phyloP scores from a whole-genome alignment of 495 filamentous ascomycete genomes.

The Tuber brumale region DNA sequence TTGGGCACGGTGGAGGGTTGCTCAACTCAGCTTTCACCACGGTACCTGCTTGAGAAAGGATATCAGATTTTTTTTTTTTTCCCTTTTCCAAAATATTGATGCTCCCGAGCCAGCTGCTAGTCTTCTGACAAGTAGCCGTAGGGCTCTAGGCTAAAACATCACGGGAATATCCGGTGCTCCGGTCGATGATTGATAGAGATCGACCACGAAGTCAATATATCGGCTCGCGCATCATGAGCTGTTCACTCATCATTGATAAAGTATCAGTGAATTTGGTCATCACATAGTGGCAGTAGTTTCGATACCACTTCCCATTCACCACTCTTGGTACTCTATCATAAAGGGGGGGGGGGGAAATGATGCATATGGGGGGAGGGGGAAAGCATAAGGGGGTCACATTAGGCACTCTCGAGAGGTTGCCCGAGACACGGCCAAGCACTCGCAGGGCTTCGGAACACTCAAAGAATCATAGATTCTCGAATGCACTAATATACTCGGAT shows the following conservation, averaged over 20 bases:
- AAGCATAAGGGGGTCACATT: neutral
- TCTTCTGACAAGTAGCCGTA: neutral
- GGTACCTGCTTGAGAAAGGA: constrained; percentile 1
- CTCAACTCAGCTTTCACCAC: neutral
- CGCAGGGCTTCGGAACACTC: neutral
- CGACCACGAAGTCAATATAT: constrained; percentile 34
- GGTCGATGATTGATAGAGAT: constrained; percentile 32
- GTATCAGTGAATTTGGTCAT: constrained; percentile 22
- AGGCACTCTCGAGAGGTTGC: neutral
- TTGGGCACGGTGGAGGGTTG: neutral
- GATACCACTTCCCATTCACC: neutral
- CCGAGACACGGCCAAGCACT: neutral
- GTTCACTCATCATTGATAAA: constrained; percentile 22
- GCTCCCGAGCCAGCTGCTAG: neutral
- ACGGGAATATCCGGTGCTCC: constrained; percentile 5
- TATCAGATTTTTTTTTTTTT: neutral
- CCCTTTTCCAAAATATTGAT: neutral
- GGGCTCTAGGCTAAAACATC: constrained; percentile 3
- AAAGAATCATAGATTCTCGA: constrained; percentile 1
- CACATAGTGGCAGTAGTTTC: neutral
- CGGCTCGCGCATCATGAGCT: constrained; percentile 34
- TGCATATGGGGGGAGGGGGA: neutral
- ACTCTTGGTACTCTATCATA: neutral
- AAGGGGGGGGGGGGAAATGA: neutral
- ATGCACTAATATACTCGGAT: neutral